Base-by-base conservation (phyloP, 164 flowering plant species). In the Hamamelis virginiana region DNA sequence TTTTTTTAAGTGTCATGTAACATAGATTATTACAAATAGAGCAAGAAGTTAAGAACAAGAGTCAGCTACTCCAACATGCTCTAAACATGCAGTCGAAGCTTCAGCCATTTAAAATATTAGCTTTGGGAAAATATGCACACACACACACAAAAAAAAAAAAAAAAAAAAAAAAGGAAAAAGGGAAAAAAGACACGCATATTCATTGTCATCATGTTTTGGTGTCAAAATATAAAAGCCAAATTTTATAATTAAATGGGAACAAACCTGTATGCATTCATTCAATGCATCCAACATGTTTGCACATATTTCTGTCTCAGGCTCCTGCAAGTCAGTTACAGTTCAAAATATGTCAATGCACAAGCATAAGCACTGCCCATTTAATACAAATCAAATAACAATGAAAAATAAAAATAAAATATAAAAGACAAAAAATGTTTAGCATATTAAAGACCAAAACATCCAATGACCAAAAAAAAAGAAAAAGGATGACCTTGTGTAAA, bases 241-340 rank as follows among this genome's bases (percentile, higher is more conserved):
- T 55, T 18, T 22, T 9, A 19, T 11, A 22, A 53, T 19, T 15
- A 41, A 50, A 16, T 22, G 15, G 22, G 14, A 1, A 64, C 74
- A 43, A 63, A 89, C 94, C 94, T 89, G 88, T 51, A 87, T 44
- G 75, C 91, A 86, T 67, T 89, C 91, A 77, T 87, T 87, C 64
- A 89, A 60, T 41, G 94, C 78, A 44, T 86, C 92, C 84, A 89
- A 74, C 88, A 89, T 86, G 57, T 70, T 87, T 64, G 84, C 86
- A 72, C 84, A 82, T 55, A 89, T 87, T 68, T 87, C 94, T 1
- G 90, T 81, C 58, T 87, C 91, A 46, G 87, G 94, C 67, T 89
- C 94, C 94, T 89, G 82, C 67, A 76, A n/a, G 22, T 5, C 64
- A 64, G 56, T 47, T 27, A 58, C 64, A 63, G 19, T 46, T 57